Percentiles rank a stretch among this genome's conserved stretches.
Conservation (phyloP, 164 flowering plant genomes). For the Vitis amurensis region DNA sequence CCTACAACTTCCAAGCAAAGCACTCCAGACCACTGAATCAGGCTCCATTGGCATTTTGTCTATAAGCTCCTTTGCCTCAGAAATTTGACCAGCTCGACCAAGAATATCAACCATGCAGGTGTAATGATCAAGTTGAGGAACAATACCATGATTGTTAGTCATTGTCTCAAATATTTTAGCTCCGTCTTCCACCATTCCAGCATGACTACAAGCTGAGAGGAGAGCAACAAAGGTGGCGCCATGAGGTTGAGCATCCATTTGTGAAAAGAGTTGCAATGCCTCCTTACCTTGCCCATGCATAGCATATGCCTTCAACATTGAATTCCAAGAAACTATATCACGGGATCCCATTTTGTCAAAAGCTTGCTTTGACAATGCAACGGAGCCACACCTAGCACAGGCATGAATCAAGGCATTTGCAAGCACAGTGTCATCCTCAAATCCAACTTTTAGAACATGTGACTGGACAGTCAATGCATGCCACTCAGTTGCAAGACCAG, state of each 20-base stretch:
- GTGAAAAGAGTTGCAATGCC: conserved; percentile 47
- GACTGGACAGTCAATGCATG: conserved; percentile 55
- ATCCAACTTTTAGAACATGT: conserved; percentile 47
- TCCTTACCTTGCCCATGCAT: conserved; percentile 64
- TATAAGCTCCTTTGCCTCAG: conserved; percentile 57
- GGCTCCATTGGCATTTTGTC: conserved; percentile 61
- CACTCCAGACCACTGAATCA: conserved; percentile 78
- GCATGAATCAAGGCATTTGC: conserved; percentile 70
- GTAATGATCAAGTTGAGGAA: conserved; percentile 70
- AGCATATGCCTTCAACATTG: conserved; percentile 75
- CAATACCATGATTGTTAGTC: conserved; percentile 36
- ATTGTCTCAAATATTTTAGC: conserved; percentile 49
- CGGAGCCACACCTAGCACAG: conserved; percentile 68
- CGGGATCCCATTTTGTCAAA: conserved; percentile 43
- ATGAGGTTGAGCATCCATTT: conserved; percentile 61
- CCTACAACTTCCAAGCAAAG: conserved; percentile 71
- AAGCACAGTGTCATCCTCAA: conserved; percentile 47
- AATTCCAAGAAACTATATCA: conserved; percentile 74
- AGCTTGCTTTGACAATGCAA: conserved; percentile 42
- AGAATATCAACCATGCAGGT: conserved; percentile 80
- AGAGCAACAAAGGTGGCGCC: conserved; percentile 68
- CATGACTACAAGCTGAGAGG: conserved; percentile 79
- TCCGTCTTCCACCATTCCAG: conserved; percentile 69
- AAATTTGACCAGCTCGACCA: conserved; percentile 60
- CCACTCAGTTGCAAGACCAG: conserved; percentile 51